phyloP scores from a whole-genome alignment of 345 rosid species.

The Lagerstroemia speciosa region DNA sequence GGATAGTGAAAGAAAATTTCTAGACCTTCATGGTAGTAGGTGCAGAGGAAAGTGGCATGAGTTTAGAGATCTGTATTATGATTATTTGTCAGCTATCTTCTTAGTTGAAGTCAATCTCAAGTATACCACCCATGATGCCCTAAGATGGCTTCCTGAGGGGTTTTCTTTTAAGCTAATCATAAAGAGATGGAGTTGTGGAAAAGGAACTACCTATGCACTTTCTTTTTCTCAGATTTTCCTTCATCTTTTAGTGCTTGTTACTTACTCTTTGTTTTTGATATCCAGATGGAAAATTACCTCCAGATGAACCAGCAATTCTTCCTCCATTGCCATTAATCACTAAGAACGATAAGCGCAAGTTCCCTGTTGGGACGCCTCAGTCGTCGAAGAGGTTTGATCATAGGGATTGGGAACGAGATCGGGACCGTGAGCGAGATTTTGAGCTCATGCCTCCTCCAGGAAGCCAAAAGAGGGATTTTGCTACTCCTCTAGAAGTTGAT shows the following conservation, averaged over 20 bases:
- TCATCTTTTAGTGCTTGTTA: constrained; percentile 13
- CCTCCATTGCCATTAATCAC: constrained; percentile 77
- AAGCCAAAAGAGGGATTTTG: constrained; percentile 64
- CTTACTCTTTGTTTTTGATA: constrained; percentile 12
- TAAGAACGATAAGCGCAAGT: constrained; percentile 70
- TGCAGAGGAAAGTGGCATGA: neutral
- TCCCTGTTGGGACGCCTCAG: constrained; percentile 57
- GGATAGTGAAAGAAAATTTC: neutral
- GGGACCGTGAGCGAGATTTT: constrained; percentile 83
- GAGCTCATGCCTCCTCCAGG: constrained; percentile 99
- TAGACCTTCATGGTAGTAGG: neutral
- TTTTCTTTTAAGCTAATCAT: neutral
- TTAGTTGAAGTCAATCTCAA: neutral
- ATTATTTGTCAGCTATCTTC: neutral
- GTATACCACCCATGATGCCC: neutral
- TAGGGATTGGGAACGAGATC: constrained; percentile 84
- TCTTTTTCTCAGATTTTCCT: neutral
- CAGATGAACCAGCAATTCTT: constrained; percentile 83
- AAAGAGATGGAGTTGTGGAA: neutral
- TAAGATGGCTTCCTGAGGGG: neutral
- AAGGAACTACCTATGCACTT: neutral
- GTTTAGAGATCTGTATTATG: neutral
- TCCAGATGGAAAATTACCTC: constrained; percentile 84
- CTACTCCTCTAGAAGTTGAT: constrained; percentile 50
- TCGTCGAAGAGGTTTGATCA: constrained; percentile 67